Evolutionary conservation across 345 rosid genomes (phyloP).

Genomic region (Dimocarpus longan): DNA sequence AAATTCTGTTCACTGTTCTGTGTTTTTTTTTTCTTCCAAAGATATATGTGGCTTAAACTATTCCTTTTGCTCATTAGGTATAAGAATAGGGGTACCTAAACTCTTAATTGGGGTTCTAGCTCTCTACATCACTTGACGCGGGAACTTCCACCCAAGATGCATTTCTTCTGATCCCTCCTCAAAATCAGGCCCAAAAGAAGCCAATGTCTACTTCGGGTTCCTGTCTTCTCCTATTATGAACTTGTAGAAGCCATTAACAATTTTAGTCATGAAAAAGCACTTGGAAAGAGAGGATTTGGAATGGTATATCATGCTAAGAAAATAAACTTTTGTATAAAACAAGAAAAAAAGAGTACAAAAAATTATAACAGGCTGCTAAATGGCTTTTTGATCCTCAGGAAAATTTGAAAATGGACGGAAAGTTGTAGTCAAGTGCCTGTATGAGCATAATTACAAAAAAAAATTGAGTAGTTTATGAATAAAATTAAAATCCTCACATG

Average conservation of each 20-base stretch:
- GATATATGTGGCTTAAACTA: not conserved
- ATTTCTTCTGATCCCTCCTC: too few species aligned
- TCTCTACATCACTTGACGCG: constrained; percentile 19
- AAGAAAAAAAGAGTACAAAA: too few species aligned
- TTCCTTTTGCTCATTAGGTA: constrained; percentile 24
- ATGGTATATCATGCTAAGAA: too few species aligned
- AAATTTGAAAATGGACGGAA: constrained; percentile 64
- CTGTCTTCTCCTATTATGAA: too few species aligned
- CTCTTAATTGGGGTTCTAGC: constrained; percentile 23
- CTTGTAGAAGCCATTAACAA: too few species aligned
- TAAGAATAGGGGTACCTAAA: constrained; percentile 30
- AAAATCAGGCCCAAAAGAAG: too few species aligned
- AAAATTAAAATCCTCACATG: constrained; percentile 62
- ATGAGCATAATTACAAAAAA: constrained; percentile 49
- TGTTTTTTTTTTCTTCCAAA: too few species aligned
- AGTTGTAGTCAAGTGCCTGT: constrained; percentile 71
- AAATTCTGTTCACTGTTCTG: not conserved
- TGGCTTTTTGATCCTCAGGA: constrained; percentile 33
- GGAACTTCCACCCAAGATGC: too few species aligned
- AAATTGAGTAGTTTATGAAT: constrained; percentile 58
- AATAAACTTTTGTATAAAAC: too few species aligned
- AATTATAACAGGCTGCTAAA: not conserved
- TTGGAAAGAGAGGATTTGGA: too few species aligned
- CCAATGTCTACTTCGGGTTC: too few species aligned
- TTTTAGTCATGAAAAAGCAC: too few species aligned